Evolutionary conservation across 2,329 filamentous ascomycete species (phyloP), one percentile per base, ranked within the genome.

Genomic region (Hysterium pulicare): DNA sequence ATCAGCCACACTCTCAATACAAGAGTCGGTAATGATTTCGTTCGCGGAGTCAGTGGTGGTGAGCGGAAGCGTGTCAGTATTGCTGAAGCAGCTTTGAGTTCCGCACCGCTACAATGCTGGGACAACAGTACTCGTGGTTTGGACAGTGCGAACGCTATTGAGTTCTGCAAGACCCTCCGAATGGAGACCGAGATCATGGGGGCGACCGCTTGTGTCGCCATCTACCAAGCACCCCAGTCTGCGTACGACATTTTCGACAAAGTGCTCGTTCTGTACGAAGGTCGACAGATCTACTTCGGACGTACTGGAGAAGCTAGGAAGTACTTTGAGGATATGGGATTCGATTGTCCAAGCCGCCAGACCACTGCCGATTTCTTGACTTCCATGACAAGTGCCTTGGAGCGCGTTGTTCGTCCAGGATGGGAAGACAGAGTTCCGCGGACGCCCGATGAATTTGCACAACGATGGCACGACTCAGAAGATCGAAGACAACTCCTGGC

Each of bases 31-130:
- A 87, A 88, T 66, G 84, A 88, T 64, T 88, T 81, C 59, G 71
- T 88, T 22, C 82, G 85, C 44, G 85, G 85, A 64, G 84, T 89
- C 8, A 84, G 80, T 21, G 85, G 85, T 59, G 86, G 85, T 59
- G 84, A 89, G 72, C 75, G 83, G 61, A 90, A 93, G 70, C 82
- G 89, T 61, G 87, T 94, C 4, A 86, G 82, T 33, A 89, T 93
- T 47, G 86, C 85, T 1, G 87, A 93, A 65, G 87, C 87, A 51
- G 77, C 84, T 46, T 71, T 90, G 9, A 83, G 83, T 13, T 71
- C 74, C 24, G 77, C 79, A 0, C 76, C 76, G 0, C 63, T 82
- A 2, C 83, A 87, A 60, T 84, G 82, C 46, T 93, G 87, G 87
- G 88, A 88, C 58, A 88, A 88, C 71, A 83, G 78, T 31, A 88